Evolutionary conservation across 768 basidiomycete genomes (phyloP), one percentile per base, ranked within the genome.

Genomic region (Hemileccinum impolitum): DNA sequence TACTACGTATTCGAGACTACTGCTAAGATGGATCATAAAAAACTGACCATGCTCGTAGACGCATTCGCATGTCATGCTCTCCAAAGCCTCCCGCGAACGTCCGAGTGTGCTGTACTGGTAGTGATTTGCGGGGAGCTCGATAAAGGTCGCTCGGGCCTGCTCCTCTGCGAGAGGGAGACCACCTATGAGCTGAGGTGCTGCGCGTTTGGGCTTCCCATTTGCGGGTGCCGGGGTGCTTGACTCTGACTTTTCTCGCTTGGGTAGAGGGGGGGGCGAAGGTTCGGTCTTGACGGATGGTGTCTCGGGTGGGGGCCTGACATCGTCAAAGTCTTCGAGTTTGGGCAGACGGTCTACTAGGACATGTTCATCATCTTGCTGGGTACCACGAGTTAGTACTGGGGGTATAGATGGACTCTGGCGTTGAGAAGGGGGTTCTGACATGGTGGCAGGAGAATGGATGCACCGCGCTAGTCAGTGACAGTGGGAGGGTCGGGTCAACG

Each of bases 51-150:
- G 79, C 50, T 87, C 82, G 67, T 81, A 95, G 51, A 70, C 72
- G 71, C 96, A 99, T 66, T 99, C 96, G 74, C 96, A 99, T 19
- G 85, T 82, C 87, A 94, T 91, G 69, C 90, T 88, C 73, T 98
- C 96, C 61, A 87, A 78, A 46, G 84, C 78, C 71, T 95, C 91
- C 62, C 87, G 82, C 45, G 89, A 90, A 59, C 82, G 80, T n/a
- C 95, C 95, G 47, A 97, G 72, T 26, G 84, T 78, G 65, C 83
- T 85, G 70, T 85, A 84, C 74, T 95, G 92, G 66, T 96, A 96
- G 60, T 83, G 84, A 67, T 93, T 95, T 62, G 73, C 78, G 52
- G 69, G 57, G 60, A 97, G 82, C 69, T 89, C 80, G 54, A 68
- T 71, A 65, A 95, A 97, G 9, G 79, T 84, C 55, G 69, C 72